Evolutionary conservation across 768 basidiomycete genomes (phyloP), one percentile per base, ranked within the genome.

Genomic region (Psilocybe sp.): DNA sequence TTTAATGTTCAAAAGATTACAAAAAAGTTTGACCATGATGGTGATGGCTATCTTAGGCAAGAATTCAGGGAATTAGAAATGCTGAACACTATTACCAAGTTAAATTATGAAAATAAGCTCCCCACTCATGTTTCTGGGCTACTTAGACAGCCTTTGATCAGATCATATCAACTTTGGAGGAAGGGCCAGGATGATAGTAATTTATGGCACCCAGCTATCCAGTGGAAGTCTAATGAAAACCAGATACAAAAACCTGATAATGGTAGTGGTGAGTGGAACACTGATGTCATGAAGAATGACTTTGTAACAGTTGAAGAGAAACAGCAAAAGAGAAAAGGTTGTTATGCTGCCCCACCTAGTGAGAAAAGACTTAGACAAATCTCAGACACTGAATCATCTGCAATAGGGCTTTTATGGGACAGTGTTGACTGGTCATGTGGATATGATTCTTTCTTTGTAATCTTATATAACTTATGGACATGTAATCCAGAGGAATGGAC

Each of bases 41-140:
- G 46, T 1, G 44, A 45, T 19, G 58, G 56, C 6, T 40, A 47
- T 39, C 44, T 62, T 1, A 28, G 62, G 31, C 54, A 63, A 35
- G 64, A 67, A 49, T 63, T 63, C 44, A 33, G 65, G 40, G 63
- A 68, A 35, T 48, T 66, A 6, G 62, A 67, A 36, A 31, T 69
- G 15, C 46, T 70, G 10, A 59, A 69, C 57, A 52, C 61, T 14
- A 64, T 71, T 15, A 67, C 62, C 0, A 31, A 41, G 16, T 40
- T 60, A 15, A 44, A 46, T 20, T 64, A 58, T 44, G 37, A 48
- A 5, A 41, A 23, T 16, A 36, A 43, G 14, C 35, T 58, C 1
- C 54, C 52, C 4, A 16, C 32, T 6, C 19, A n/a, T 14, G 46
- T 68, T 3, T 18, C 18, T 18, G 56, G 55, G 13, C 15, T 39